Evolutionary conservation across 1,284 basidiomycete genomes (phyloP).

Genomic region (Tilletia indica): DNA sequence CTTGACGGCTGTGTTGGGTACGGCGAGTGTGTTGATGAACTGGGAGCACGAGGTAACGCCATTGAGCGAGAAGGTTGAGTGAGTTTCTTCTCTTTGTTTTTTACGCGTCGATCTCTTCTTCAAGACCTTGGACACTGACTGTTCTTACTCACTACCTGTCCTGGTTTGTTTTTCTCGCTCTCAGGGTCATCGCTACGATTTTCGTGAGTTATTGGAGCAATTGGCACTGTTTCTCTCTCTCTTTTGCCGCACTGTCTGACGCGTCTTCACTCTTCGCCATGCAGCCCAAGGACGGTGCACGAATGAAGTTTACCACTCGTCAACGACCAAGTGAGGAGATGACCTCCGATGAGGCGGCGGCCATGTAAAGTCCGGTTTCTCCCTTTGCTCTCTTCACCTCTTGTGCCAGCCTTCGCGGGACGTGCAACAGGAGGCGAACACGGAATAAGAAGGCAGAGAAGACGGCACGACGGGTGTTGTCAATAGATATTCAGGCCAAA

Average conservation of each 20-base stretch:
- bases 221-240: no score
- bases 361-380: background rate
- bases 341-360: conserved; percentile 44
- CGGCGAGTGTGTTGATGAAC: conserved; percentile 77
- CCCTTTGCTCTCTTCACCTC: no score
- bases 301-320: conserved; percentile 66
- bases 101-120: background rate
- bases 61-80: conserved; percentile 75
- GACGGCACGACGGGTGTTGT: no score
- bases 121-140: background rate
- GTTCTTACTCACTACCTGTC: background rate
- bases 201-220: conserved; percentile 60
- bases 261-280: background rate
- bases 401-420: no score
- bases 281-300: conserved; percentile 79
- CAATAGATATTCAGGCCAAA: no score
- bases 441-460: no score
- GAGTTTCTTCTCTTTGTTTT: background rate
- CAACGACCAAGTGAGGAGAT: conserved; percentile 39
- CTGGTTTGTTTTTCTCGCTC: background rate
- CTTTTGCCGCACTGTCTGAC: background rate
- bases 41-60: conserved; percentile 84
- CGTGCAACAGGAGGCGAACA: no score
- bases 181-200: conserved; percentile 60
- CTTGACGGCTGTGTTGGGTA: conserved; percentile 79